Evolutionary conservation across 352 stramenopile species (phyloP).

Genomic region (Phytophthora syringae): DNA sequence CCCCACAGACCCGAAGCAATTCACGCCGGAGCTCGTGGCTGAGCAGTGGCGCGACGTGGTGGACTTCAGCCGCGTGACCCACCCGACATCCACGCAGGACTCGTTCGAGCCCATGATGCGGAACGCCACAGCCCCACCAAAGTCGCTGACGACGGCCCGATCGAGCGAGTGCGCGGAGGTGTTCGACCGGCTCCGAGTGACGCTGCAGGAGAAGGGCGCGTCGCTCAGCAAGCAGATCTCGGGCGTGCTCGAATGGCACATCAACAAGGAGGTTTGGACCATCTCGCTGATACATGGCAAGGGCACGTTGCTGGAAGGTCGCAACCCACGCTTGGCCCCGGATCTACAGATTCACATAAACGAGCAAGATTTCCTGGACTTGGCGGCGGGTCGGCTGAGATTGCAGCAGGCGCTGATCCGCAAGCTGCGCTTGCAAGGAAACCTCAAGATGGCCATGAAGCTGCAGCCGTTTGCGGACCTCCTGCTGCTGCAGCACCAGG

Average conservation of each 20-base stretch:
- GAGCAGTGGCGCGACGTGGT: constrained; percentile 72
- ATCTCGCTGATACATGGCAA: constrained; percentile 65
- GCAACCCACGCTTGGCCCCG: constrained; percentile 50
- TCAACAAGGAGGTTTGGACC: constrained; percentile 76
- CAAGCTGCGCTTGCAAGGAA: constrained; percentile 66
- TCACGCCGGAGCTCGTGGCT: constrained; percentile 69
- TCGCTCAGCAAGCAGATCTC: constrained; percentile 66
- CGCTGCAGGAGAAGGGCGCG: constrained; percentile 47
- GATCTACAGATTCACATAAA: constrained; percentile 73
- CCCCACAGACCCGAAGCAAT: constrained; percentile 57
- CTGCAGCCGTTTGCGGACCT: constrained; percentile 70
- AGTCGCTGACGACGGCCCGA: constrained; percentile 60
- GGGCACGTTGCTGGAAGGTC: constrained; percentile 51
- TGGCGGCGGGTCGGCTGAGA: constrained; percentile 62
- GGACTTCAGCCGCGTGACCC: constrained; percentile 71
- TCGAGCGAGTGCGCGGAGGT: constrained; percentile 64
- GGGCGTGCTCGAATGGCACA: constrained; percentile 71
- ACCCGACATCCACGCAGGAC: constrained; percentile 73
- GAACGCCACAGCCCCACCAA: constrained; percentile 59
- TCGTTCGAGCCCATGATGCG: constrained; percentile 82
- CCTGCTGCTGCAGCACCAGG: constrained; percentile 48
- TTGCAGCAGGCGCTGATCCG: constrained; percentile 67
- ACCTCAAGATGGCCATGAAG: constrained; percentile 81
- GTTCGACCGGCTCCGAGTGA: constrained; percentile 57
- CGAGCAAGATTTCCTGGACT: constrained; percentile 70